These are phyloP conservation scores for Boletellus emodensis DNA, from an alignment of 768 basidiomycete genomes.

Conservation along the genomic window DNA sequence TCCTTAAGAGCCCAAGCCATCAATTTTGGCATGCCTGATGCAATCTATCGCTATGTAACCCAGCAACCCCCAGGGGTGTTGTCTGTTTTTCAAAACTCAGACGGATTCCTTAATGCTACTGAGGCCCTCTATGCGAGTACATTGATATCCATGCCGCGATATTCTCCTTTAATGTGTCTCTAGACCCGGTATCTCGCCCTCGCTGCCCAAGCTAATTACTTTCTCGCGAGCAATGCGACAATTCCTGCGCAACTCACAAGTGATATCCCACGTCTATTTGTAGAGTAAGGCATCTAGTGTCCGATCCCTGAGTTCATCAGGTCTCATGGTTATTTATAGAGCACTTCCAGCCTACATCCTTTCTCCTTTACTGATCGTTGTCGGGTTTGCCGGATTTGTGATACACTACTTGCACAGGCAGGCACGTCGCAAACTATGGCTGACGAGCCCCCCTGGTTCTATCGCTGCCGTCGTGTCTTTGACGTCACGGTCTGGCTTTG, in stretches of 20 bases:
- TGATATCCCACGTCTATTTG: slow-evolving; percentile 45
- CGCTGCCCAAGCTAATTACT: slow-evolving; percentile 57
- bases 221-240: slow-evolving; percentile 38
- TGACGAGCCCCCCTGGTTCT: slow-evolving; percentile 55
- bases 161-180: slow-evolving; percentile 1
- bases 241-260: slow-evolving; percentile 40
- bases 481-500: slow-evolving; percentile 59
- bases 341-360: slow-evolving; percentile 51
- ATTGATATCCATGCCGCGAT: neutral
- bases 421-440: slow-evolving; percentile 45
- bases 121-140: slow-evolving; percentile 31
- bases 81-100: slow-evolving; percentile 43
- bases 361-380: slow-evolving; percentile 42
- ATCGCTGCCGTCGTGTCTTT: slow-evolving; percentile 55
- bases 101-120: slow-evolving; percentile 54
- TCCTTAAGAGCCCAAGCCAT: slow-evolving; percentile 48
- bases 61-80: slow-evolving; percentile 39
- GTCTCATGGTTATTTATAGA: slow-evolving; percentile 31
- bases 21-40: slow-evolving; percentile 51
- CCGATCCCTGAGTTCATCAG: neutral
- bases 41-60: slow-evolving; percentile 53
- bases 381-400: slow-evolving; percentile 45
- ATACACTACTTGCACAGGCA: slow-evolving; percentile 47
- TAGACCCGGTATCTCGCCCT: slow-evolving; percentile 59
- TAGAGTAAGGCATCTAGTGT: slow-evolving; percentile 45